Evolutionary conservation across 768 basidiomycete species (phyloP).

Genomic region (Amanita subjunquillea): DNA sequence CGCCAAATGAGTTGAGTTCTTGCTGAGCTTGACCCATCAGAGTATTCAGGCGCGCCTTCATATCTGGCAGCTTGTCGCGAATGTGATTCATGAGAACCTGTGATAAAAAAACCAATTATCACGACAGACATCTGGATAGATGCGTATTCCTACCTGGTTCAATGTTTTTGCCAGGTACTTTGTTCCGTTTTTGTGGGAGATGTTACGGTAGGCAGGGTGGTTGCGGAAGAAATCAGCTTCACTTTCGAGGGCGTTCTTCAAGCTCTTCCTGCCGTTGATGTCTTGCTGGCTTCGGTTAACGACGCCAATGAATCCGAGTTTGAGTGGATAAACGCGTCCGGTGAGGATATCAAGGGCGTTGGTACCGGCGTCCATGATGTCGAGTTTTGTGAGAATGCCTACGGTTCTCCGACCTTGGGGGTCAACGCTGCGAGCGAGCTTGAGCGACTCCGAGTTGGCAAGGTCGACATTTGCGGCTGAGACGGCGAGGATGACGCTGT

Average conservation of each 20-base stretch:
- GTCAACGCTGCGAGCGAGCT: slow-evolving; percentile 91
- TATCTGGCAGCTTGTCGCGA: slow-evolving; percentile 96
- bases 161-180: slow-evolving; percentile 87
- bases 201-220: slow-evolving; percentile 89
- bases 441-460: slow-evolving; percentile 96
- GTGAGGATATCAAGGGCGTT: slow-evolving; percentile 50
- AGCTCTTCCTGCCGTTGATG: slow-evolving; percentile 78
- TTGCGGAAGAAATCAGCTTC: slow-evolving; percentile 88
- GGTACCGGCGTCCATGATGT: slow-evolving; percentile 98
- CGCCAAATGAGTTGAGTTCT: slow-evolving; percentile 94
- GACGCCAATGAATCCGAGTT: slow-evolving; percentile 96
- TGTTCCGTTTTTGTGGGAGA: slow-evolving; percentile 97
- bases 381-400: slow-evolving; percentile 93
- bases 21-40: slow-evolving; percentile 99
- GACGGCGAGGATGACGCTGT: slow-evolving; percentile 90
- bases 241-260: slow-evolving; percentile 74
- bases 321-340: slow-evolving; percentile 94
- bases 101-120: background rate
- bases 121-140: background rate
- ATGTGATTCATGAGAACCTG: slow-evolving; percentile 95
- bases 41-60: slow-evolving; percentile 97
- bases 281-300: slow-evolving; percentile 98
- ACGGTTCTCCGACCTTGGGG: slow-evolving; percentile 95
- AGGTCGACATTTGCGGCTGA: slow-evolving; percentile 98
- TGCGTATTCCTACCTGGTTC: slow-evolving; percentile 59